Conservation (phyloP, 1,139 yeast species). For the Lodderomyces orthopsilosis region DNA sequence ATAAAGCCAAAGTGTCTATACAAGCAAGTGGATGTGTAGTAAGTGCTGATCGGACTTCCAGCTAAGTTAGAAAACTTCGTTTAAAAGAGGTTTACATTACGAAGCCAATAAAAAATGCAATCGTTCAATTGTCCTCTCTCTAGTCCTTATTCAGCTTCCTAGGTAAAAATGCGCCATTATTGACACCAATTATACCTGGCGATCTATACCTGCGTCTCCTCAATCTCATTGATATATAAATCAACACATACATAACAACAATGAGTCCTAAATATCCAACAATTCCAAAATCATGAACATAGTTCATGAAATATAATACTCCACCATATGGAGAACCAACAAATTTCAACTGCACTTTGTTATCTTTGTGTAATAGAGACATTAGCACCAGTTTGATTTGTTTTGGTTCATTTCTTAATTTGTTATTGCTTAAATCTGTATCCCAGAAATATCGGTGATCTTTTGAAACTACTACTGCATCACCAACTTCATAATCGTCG, state of each 20-base stretch:
- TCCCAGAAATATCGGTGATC: constrained; percentile 37
- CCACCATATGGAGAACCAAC: constrained; percentile 46
- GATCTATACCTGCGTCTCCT: constrained; percentile 10
- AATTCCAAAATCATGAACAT: constrained; percentile 43
- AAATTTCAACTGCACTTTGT: constrained; percentile 22
- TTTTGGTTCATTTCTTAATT: constrained; percentile 30
- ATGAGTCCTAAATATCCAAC: constrained; percentile 38
- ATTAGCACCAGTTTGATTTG: constrained; percentile 27
- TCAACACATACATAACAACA: constrained; percentile 10
- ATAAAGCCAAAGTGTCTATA: too few relatives aligned
- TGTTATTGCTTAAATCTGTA: constrained; percentile 24
- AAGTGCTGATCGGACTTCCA: too few relatives aligned
- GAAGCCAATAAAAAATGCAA: background rate
- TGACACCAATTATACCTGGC: constrained; percentile 21
- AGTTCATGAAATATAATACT: constrained; percentile 39
- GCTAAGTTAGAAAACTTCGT: too few relatives aligned
- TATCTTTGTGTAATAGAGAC: constrained; percentile 31
- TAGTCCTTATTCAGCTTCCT: constrained; percentile 19
- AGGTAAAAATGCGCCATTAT: constrained; percentile 13
- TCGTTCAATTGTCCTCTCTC: background rate
- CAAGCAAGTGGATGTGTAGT: too few relatives aligned
- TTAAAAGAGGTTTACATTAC: background rate
- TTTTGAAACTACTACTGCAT: constrained; percentile 31
- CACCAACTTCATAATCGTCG: constrained; percentile 42
- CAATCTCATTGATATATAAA: constrained; percentile 8